Base-by-base conservation (phyloP, 2,329 filamentous ascomycete species). In the Aureobasidium leucospermi region DNA sequence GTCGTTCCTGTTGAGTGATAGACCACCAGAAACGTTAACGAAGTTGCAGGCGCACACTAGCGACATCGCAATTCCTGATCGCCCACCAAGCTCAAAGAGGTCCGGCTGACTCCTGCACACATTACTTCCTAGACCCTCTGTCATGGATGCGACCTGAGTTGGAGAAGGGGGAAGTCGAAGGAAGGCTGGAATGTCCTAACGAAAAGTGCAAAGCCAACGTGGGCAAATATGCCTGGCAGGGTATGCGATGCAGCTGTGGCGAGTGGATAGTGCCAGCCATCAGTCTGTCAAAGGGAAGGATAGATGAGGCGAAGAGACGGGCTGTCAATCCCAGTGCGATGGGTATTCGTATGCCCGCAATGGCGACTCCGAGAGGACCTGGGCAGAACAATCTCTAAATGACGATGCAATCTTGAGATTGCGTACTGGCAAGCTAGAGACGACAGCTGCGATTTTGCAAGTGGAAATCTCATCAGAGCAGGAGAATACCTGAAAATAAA, bases 211-310 rank as follows among this genome's bases (percentile, higher is more conserved):
- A 83, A 48, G 85, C 89, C 42, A 90, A 90, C 56, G 84, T 97
- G 49, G 94, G 94, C 41, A 89, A 94, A 67, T 99, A 96, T 70
- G 89, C 93, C 56, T 99, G 94, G 94, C 90, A 95, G 71, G 94
- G 94, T 13, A 87, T 96, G 80, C 86, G 85, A 71, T 99, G 94
- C 76, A 94, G 85, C 69, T 99, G 94, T 73, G 85, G 87, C 39
- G 85, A 87, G 63, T 97, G 94, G 93, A 81, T 96, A 23, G 89
- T 91, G 53, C 93, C 94, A 8, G 92, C 88, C 0, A 94, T 99
- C 71, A 93, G 88, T 62, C 78, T 97, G 62, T 87, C 90, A 58
- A 89, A 86, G 72, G 86, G 88, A 57, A 86, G 86, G 66, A 87
- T 96, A 39, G 94, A 97, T 71, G 87, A 95, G 67, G 64, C 66